Base-by-base conservation (phyloP, 257 asterid genomes). In the Scutellaria galericulata region DNA sequence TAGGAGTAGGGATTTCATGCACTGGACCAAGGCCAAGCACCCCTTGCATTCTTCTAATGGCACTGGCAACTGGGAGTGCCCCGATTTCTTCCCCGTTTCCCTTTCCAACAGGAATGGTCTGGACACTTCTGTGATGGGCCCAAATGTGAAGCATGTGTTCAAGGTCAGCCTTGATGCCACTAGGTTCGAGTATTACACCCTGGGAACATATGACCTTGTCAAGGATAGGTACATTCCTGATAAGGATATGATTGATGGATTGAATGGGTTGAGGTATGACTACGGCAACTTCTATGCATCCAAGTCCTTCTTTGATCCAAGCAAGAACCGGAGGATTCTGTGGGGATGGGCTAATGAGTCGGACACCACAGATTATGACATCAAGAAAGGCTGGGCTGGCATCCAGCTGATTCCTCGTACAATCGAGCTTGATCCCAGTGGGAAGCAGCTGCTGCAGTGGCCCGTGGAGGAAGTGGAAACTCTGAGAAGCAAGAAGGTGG, bases 291-390 rank as follows among this genome's bases (percentile, higher is more conserved):
- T 87, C 13, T 90, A 92, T 20, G 97, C 98, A 2, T 92, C 98
- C 2, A 90, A 92, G 64, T 80, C 97, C 0, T 90, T 92, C 72
- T 88, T 79, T 27, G 95, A 92, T 40, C 83, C 82, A 3, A 71
- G 74, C 42, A 87, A 83, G 79, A 75, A 79, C 3, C 77, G 96
- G 27, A 76, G 96, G 74, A 75, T 92, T 7, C 41, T 90, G 78
- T 92, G 96, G 95, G 97, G 84, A 14, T 92, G 98, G 98, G 85
- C 90, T 0, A 79, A 80, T 15, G 97, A 93, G 72, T 82, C 87
- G 0, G 92, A 89, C 58, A 48, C 82, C 37, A 68, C 83, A 0
- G 73, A 80, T 0, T 77, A 78, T 22, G 96, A 88, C 70, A 60
- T 89, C 9, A 48, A 53, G 13, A 87, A 87, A 57, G 95, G 89